Percentiles rank a stretch among this genome's conserved stretches.
Evolutionary conservation across 1,139 yeast genomes (phyloP).

Genomic region (Geotrichum fermentans): DNA sequence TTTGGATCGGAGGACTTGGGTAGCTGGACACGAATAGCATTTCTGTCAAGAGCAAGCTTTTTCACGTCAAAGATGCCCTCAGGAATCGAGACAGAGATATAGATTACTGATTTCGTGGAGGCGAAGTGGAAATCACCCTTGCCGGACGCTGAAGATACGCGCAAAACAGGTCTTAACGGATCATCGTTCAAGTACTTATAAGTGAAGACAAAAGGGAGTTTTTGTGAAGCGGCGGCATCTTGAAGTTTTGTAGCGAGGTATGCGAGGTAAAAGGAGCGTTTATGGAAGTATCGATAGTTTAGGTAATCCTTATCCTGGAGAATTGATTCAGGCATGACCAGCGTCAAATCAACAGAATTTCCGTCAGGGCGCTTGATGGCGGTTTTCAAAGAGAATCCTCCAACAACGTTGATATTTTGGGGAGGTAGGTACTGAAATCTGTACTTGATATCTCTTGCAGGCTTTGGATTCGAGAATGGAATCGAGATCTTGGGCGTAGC

Average conservation of each 20-base stretch:
- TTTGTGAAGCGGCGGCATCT: constrained; percentile 49
- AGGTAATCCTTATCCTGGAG: constrained; percentile 85
- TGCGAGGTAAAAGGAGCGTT: constrained; percentile 81
- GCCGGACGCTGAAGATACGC: constrained; percentile 22
- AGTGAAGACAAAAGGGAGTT: constrained; percentile 45
- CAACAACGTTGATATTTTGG: constrained; percentile 69
- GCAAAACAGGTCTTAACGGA: constrained; percentile 35
- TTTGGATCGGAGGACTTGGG: constrained; percentile 27
- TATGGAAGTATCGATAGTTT: constrained; percentile 84
- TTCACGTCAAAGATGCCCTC: constrained; percentile 64
- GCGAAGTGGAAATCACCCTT: constrained; percentile 49
- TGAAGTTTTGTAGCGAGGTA: constrained; percentile 64
- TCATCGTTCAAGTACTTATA: constrained; percentile 49
- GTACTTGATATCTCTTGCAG: constrained; percentile 60
- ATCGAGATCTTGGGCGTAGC: constrained; percentile 52
- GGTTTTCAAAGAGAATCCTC: constrained; percentile 84
- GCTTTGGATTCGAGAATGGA: constrained; percentile 90
- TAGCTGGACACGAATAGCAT: constrained; percentile 51
- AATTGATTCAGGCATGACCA: constrained; percentile 71
- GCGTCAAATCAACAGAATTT: constrained; percentile 66
- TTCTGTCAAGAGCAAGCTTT: constrained; percentile 70
- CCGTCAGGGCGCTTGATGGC: constrained; percentile 63
- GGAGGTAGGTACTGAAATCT: constrained; percentile 70
- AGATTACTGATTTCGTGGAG: constrained; percentile 66
- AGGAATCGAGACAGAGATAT: constrained; percentile 70